These are phyloP conservation scores for Colletotrichum acutatum DNA, from an alignment of 2,329 filamentous ascomycete genomes.

Conservation along the genomic window DNA sequence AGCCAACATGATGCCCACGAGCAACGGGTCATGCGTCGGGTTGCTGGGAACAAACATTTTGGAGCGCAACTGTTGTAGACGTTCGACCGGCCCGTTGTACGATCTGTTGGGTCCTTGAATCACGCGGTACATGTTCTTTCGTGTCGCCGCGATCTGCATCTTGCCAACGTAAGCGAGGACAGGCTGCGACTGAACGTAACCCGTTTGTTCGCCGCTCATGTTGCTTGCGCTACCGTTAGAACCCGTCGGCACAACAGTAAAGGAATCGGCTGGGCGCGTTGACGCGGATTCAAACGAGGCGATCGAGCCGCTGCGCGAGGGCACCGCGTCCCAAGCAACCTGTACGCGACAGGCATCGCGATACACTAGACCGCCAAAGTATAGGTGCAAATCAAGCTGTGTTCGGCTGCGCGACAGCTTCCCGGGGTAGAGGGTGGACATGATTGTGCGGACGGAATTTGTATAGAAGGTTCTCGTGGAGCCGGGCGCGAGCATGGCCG, in stretches of 20 bases:
- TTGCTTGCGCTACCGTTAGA: neutral
- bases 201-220: slow-evolving; percentile 7
- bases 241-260: slow-evolving; percentile 33
- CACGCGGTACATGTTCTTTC: slow-evolving; percentile 60
- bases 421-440: slow-evolving; percentile 57
- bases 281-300: slow-evolving; percentile 50
- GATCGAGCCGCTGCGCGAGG: slow-evolving; percentile 24
- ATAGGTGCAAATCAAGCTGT: slow-evolving; percentile 55
- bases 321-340: slow-evolving; percentile 58
- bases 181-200: slow-evolving; percentile 43
- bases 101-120: slow-evolving; percentile 50
- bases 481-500: slow-evolving; percentile 52
- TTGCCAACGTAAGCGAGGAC: slow-evolving; percentile 61
- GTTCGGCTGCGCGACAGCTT: slow-evolving; percentile 42
- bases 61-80: slow-evolving; percentile 58
- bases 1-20: slow-evolving; percentile 63
- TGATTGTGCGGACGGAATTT: slow-evolving; percentile 55
- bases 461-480: slow-evolving; percentile 47
- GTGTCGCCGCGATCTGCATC: slow-evolving; percentile 56
- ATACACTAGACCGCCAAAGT: slow-evolving; percentile 60
- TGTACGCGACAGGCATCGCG: slow-evolving; percentile 58
- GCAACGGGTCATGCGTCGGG: slow-evolving; percentile 61
- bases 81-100: slow-evolving; percentile 59
- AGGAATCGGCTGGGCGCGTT: slow-evolving; percentile 48
- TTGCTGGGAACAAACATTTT: slow-evolving; percentile 60